Conservation (phyloP, 2,329 filamentous ascomycete species). For the Annulohypoxylon truncatum region DNA sequence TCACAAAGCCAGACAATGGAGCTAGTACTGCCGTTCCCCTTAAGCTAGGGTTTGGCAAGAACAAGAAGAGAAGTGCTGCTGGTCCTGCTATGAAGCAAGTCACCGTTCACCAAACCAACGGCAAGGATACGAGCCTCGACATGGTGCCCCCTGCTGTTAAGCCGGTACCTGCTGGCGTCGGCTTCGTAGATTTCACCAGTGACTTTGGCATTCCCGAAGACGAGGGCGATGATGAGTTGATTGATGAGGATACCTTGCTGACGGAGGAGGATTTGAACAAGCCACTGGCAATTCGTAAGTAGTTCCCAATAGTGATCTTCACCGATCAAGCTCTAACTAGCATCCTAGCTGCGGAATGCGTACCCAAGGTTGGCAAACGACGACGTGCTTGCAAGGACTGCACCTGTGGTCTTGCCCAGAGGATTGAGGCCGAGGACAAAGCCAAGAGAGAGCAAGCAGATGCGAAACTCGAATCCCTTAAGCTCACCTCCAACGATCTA, state of each 20-base stretch:
- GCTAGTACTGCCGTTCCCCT: constrained; percentile 67
- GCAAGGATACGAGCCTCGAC: constrained; percentile 52
- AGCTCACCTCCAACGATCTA: constrained; percentile 81
- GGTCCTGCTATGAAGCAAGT: constrained; percentile 49
- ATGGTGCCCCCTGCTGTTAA: constrained; percentile 54
- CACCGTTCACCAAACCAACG: constrained; percentile 54
- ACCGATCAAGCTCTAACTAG: constrained; percentile 41
- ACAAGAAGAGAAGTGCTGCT: constrained; percentile 63
- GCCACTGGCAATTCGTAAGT: constrained; percentile 84
- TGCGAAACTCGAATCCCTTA: constrained; percentile 70
- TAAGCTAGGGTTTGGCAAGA: constrained; percentile 72
- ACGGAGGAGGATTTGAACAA: constrained; percentile 85
- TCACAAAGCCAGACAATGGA: constrained; percentile 77
- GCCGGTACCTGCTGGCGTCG: constrained; percentile 65
- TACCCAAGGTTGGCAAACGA: constrained; percentile 87
- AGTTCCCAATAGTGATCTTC: constrained; percentile 2
- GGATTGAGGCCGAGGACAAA: constrained; percentile 85
- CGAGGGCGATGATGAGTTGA: constrained; percentile 83
- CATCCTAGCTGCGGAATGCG: constrained; percentile 79
- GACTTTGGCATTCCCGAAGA: constrained; percentile 69
- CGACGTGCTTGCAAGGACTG: constrained; percentile 98
- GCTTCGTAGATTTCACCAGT: constrained; percentile 75
- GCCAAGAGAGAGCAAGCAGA: constrained; percentile 74
- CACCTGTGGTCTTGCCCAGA: constrained; percentile 90
- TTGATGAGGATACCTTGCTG: constrained; percentile 90